phyloP scores from a whole-genome alignment of 2,329 filamentous ascomycete species.

The Parascedosporium putredinis region DNA sequence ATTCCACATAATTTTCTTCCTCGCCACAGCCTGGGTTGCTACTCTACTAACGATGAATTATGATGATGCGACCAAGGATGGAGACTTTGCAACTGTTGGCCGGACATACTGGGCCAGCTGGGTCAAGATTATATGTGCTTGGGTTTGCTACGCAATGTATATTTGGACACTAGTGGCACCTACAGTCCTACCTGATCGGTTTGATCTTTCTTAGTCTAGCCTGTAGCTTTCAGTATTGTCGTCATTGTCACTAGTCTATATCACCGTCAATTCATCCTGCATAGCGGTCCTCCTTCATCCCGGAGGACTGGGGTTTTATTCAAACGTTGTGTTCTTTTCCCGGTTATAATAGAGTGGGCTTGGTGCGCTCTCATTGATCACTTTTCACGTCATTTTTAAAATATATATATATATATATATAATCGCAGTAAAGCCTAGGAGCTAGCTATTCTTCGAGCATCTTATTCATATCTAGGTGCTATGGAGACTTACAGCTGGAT shows the following conservation, averaged over 20 bases:
- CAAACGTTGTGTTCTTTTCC: not conserved
- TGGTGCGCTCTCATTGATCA: too few relatives aligned
- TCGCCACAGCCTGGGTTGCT: conserved; percentile 92
- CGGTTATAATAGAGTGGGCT: too few relatives aligned
- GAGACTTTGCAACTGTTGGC: conserved; percentile 84
- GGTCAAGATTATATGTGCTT: conserved; percentile 97
- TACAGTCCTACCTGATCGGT: conserved; percentile 73
- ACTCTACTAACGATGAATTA: conserved; percentile 74
- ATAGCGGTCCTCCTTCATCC: not conserved
- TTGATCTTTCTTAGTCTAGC: conserved; percentile 44
- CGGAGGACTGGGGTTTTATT: not conserved
- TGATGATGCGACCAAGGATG: conserved; percentile 49
- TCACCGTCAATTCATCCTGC: conserved; percentile 3
- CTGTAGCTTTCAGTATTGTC: not conserved
- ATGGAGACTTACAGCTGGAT: too few relatives aligned
- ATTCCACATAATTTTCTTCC: conserved; percentile 96
- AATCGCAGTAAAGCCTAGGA: too few relatives aligned
- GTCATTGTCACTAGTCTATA: too few relatives aligned
- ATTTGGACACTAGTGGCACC: conserved; percentile 88
- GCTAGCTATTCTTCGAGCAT: too few relatives aligned
- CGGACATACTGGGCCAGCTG: conserved; percentile 95
- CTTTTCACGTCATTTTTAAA: too few relatives aligned
- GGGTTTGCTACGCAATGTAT: conserved; percentile 93
- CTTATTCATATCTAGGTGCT: too few relatives aligned
- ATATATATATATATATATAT: too few relatives aligned